Base-by-base conservation (phyloP, 441 rosid genomes). In the Pelargonium exstipulatum region DNA sequence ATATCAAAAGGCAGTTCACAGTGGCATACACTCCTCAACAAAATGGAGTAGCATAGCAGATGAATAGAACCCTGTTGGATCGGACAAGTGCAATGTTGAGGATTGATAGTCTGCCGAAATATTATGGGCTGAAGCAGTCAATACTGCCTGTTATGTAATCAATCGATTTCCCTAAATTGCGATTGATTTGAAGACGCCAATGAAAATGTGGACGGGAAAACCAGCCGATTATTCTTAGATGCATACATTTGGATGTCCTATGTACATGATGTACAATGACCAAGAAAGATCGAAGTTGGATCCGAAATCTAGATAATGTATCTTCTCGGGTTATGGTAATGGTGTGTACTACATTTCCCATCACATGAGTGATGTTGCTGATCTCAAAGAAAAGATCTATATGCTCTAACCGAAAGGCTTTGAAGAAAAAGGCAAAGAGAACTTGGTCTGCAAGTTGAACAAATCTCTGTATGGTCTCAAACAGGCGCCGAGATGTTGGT, bases 311-410 rank as follows among this genome's bases (percentile, higher is more conserved):
- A 43, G 9, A 10, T 9, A 43, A 43, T 9, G 48, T 43, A 43
- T 43, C 2, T 9, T 43, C 12, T 13, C 42, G 24, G 66, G 42
- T 9, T 60, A 60, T 43, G 66, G 42, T 32, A 24, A 69, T 17
- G 66, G 72, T 35, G 26, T 42, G 66, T 57, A 60, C 42, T 66
- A 20, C 12, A 69, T 40, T 69, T 12, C 42, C 51, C 66, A 10
- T 57, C 49, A 45, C 49, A 45, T 0, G 3, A 45, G 42, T 7
- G 8, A 37, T 37, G 8, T 37, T 45, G 49, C 4, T 9, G 49
- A 26, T 20, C 20, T n/a, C 18, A 4, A 12, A 26, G 17, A 16
- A 4, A 3, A 35, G 43, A 29, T 24, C n/a, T 18, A 35, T 12
- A 29, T 12, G 17, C 45, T 63, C 43, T 9, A 1, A 10, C 32